These are phyloP conservation scores for Acrasis kona DNA, from an alignment of 78 protist genomes.

Conservation along the genomic window DNA sequence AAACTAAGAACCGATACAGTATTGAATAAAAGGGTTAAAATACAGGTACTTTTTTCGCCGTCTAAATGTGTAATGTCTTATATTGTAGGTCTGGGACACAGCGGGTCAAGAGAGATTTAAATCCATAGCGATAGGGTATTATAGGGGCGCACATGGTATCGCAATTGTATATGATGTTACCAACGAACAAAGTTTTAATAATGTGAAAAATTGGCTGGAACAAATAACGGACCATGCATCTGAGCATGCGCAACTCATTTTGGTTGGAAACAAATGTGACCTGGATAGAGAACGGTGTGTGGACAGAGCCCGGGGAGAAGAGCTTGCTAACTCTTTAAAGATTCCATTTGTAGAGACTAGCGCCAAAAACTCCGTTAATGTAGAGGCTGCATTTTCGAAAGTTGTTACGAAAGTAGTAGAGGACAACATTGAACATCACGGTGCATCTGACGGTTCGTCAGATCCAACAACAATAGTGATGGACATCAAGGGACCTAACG, in stretches of 20 bases:
- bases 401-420: too few species aligned
- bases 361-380: neutral
- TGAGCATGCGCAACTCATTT: neutral
- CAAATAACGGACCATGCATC: constrained; percentile 1
- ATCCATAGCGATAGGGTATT: constrained; percentile 48
- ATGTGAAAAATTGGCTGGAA: constrained; percentile 23
- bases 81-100: too few species aligned
- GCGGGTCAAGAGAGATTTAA: constrained; percentile 79
- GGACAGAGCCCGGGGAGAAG: constrained; percentile 46
- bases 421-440: too few species aligned
- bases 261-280: constrained; percentile 44
- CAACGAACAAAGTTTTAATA: constrained; percentile 25
- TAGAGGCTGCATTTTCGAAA: too few species aligned
- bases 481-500: too few species aligned
- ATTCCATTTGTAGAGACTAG: neutral
- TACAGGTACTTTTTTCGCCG: constrained; percentile 29
- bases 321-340: constrained; percentile 31
- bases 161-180: constrained; percentile 46
- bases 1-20: constrained; percentile 46
- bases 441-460: too few species aligned
- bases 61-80: neutral
- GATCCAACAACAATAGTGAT: too few species aligned
- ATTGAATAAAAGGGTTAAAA: constrained; percentile 43
- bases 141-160: constrained; percentile 50
- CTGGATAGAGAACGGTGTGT: constrained; percentile 53